Evolutionary conservation across 176 grass and related monocot species (phyloP).

Genomic region (Olyra latifolia): DNA sequence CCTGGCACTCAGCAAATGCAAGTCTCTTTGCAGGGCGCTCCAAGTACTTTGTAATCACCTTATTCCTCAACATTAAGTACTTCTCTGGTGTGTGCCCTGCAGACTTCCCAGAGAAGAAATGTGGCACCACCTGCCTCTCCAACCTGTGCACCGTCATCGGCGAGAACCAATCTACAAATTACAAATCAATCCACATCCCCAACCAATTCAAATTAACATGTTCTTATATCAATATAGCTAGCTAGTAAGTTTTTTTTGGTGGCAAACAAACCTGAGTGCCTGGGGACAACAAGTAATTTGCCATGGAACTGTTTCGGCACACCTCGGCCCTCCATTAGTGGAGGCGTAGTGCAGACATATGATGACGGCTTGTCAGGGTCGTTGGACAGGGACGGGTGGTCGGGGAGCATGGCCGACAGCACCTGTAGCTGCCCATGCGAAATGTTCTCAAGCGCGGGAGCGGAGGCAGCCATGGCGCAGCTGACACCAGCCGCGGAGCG

Average conservation of each 20-base stretch:
- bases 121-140: conserved; percentile 87
- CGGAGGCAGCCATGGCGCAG: neutral
- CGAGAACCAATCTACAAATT: conserved; percentile 82
- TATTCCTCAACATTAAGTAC: conserved; percentile 84
- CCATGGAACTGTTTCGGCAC: conserved; percentile 53
- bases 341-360: conserved; percentile 79
- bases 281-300: conserved; percentile 59
- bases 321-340: conserved; percentile 82
- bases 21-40: conserved; percentile 68
- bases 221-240: neutral
- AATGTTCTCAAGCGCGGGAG: conserved; percentile 75
- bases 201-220: neutral
- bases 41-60: conserved; percentile 83
- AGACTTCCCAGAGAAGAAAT: conserved; percentile 86
- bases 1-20: conserved; percentile 80
- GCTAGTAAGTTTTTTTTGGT: neutral
- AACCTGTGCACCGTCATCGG: conserved; percentile 64
- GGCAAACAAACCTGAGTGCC: conserved; percentile 63
- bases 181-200: neutral
- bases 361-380: conserved; percentile 72
- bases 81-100: conserved; percentile 69
- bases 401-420: conserved; percentile 62
- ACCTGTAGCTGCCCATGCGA: conserved; percentile 91
- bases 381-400: conserved; percentile 62
- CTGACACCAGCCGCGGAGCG: conserved; percentile 25